Evolutionary conservation across 495 filamentous ascomycete genomes (phyloP), one percentile per base, ranked within the genome.

Genomic region (Viridothelium virens): DNA sequence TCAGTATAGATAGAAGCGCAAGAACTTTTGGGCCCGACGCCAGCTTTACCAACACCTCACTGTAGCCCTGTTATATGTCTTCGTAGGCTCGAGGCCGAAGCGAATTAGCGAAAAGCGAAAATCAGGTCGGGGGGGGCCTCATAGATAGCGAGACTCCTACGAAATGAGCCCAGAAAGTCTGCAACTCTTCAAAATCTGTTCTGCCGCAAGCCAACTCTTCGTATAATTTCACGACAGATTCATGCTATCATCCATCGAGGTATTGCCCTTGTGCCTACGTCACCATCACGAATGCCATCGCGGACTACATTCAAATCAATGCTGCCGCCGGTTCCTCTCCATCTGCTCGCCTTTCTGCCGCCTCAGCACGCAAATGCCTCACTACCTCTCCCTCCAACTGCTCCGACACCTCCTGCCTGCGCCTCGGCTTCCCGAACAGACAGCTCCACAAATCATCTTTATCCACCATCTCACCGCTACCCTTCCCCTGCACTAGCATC

Each of bases 391-490:
- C 38, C 53, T 70, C 65, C 63, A 72, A 61, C 36, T 63, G 33
- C 18, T 37, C 63, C 39, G 39, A 63, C 46, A 31, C 39, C 31
- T 62, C 56, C 62, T 61, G 65, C 47, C 66, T 65, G 53, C 63
- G 64, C 63, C 69, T 36, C 33, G 61, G 56, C 68, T 76, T 76
- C 12, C 73, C 70, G 63, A 96, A 97, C 10, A 97, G 77, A 78
- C 93, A 97, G 61, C 84, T 84, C 93, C 92, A 96, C 37, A 97
- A 75, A 76, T 96, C 93, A 47, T 88, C 84, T 63, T 89, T 81
- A 36, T 84, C 81, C 3, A 97, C 90, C 59, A 88, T 74, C 74
- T 97, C 93, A 6, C 93, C 93, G n/a, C 87, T 86, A 1, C 82
- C 84, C 31, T 83, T 78, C 2, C 86, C 84, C 68, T 86, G 87